Conservation (phyloP, 129 eudicot species). For the Flaveria trinervia region DNA sequence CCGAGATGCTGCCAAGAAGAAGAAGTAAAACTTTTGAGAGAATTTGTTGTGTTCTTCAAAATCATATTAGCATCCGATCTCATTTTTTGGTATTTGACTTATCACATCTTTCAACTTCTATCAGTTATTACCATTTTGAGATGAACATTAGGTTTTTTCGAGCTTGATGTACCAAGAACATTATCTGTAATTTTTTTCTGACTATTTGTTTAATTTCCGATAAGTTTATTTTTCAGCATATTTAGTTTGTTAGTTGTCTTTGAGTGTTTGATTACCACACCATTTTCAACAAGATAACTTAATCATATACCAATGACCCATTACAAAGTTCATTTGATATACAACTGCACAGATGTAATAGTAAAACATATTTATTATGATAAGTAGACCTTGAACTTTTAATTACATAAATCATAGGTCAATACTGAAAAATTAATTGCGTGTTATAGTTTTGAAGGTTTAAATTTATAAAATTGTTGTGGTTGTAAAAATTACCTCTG, state of each 20-base stretch:
- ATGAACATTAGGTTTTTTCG: conserved; percentile 6
- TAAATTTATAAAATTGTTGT: no score
- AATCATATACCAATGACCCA: background rate
- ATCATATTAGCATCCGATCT: conserved; percentile 8
- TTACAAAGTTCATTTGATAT: no score
- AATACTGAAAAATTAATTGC: no score
- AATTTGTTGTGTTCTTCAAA: conserved; percentile 11
- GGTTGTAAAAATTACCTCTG: no score
- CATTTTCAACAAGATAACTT: background rate
- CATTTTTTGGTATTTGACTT: conserved; percentile 15
- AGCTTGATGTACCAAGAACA: conserved; percentile 27
- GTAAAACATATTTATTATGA: no score
- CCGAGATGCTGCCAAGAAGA: conserved; percentile 87
- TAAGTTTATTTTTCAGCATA: background rate
- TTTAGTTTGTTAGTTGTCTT: background rate
- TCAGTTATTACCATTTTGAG: conserved; percentile 13
- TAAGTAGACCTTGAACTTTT: no score
- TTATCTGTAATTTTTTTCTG: conserved; percentile 3
- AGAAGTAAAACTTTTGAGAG: conserved; percentile 47
- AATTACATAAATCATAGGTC: no score
- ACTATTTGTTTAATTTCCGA: background rate
- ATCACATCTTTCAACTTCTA: conserved; percentile 6
- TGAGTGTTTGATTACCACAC: background rate
- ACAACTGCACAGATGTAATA: no score
- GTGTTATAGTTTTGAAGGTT: no score